Percentiles rank a stretch among this genome's conserved stretches.
These are phyloP conservation scores for Cymbopogon citratus DNA, from an alignment of 176 grass and related monocot species.

Conservation along the genomic window DNA sequence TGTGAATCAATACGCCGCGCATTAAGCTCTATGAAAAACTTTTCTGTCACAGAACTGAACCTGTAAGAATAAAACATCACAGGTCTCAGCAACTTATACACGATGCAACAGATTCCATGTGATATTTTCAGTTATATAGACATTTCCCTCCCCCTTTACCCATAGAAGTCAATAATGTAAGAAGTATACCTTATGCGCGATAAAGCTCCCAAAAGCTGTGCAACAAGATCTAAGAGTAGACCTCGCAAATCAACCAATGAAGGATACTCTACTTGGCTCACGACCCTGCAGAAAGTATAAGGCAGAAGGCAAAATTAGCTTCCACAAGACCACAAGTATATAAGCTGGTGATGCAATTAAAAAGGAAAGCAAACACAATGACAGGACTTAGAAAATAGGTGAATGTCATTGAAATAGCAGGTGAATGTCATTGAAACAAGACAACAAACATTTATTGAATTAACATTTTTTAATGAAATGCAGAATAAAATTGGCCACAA, in stretches of 20 bases:
- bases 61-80: slow-evolving; percentile 47
- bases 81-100: slow-evolving; percentile 19
- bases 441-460: neutral
- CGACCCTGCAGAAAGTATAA: slow-evolving; percentile 52
- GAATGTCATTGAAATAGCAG: neutral
- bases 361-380: neutral
- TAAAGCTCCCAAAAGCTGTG: slow-evolving; percentile 89
- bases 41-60: slow-evolving; percentile 96
- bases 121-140: neutral
- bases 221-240: slow-evolving; percentile 94
- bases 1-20: slow-evolving; percentile 67
- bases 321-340: slow-evolving; percentile 8
- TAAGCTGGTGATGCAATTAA: neutral
- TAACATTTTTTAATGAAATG: neutral
- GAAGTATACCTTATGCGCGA: slow-evolving; percentile 77
- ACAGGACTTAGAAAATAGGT: neutral
- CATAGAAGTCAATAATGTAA: slow-evolving; percentile 19
- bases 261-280: slow-evolving; percentile 96
- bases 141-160: neutral
- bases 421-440: neutral
- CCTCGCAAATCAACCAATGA: slow-evolving; percentile 93
- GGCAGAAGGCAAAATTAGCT: neutral
- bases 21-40: slow-evolving; percentile 97
- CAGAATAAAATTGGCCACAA: neutral
- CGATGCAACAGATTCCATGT: neutral